These are phyloP conservation scores for Onygenales sp. DNA, from an alignment of 2,329 filamentous ascomycete genomes.

Conservation along the genomic window DNA sequence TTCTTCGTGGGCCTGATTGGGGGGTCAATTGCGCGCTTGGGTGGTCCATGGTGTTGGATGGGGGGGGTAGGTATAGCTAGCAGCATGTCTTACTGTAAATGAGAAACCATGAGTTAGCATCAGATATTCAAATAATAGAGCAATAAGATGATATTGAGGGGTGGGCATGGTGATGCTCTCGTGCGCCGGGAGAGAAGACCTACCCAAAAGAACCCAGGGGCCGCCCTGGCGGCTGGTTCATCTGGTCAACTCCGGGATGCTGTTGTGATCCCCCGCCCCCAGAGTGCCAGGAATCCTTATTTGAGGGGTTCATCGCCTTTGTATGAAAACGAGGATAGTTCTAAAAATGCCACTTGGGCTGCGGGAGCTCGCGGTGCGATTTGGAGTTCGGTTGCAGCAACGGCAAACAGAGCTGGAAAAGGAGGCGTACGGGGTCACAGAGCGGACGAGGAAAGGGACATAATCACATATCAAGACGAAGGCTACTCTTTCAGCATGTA, in stretches of 20 bases:
- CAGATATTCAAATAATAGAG: constrained; percentile 1
- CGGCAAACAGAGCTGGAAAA: too few relatives aligned
- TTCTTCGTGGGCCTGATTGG: background rate
- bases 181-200: constrained; percentile 10
- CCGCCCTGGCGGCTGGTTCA: constrained; percentile 30
- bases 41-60: background rate
- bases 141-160: constrained; percentile 5
- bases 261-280: constrained; percentile 29
- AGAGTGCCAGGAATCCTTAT: constrained; percentile 35
- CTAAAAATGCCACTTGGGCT: too few relatives aligned
- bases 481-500: background rate
- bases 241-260: constrained; percentile 34
- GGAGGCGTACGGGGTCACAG: background rate
- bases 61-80: background rate
- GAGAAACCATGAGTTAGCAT: constrained; percentile 1
- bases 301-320: constrained; percentile 30
- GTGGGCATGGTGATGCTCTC: background rate
- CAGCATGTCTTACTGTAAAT: background rate
- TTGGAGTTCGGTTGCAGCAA: too few relatives aligned
- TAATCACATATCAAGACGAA: background rate
- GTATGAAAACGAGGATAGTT: background rate
- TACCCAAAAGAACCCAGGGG: constrained; percentile 37
- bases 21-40: background rate
- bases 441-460: background rate
- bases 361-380: too few relatives aligned